These are phyloP conservation scores for Leersia perrieri DNA, from an alignment of 176 grass and related monocot genomes.

Conservation along the genomic window DNA sequence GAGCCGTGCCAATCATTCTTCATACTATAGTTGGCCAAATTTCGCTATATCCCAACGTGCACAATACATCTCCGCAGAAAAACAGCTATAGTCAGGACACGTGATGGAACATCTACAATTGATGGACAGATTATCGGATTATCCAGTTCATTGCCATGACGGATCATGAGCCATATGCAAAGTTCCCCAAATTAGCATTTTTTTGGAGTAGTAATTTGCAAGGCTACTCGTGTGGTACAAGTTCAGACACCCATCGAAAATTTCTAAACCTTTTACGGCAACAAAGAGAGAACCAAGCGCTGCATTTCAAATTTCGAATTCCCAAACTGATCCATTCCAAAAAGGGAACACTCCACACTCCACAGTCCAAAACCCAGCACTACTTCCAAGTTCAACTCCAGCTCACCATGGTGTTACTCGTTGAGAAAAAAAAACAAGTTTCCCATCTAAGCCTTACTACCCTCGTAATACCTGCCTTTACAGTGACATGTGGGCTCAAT, in stretches of 20 bases:
- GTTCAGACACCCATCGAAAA: neutral
- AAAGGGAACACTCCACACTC: neutral
- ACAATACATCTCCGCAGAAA: neutral
- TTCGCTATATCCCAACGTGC: neutral
- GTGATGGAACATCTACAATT: neutral
- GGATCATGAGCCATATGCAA: too few relatives aligned
- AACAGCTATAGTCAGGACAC: neutral
- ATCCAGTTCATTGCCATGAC: neutral
- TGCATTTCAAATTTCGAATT: conserved; percentile 36
- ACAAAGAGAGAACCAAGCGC: neutral
- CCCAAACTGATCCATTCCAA: conserved; percentile 13
- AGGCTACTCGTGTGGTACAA: neutral
- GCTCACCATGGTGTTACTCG: neutral
- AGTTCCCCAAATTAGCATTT: neutral
- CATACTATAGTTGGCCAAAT: too few relatives aligned
- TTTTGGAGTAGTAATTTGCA: too few relatives aligned
- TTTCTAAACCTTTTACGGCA: neutral
- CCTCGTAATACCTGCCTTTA: fast-evolving
- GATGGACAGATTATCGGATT: neutral
- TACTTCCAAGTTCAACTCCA: neutral
- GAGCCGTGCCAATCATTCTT: too few relatives aligned
- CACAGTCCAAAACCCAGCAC: neutral
- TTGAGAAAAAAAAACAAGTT: neutral
- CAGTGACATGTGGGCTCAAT: fast-evolving
- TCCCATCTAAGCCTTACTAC: too few relatives aligned